Evolutionary conservation across 2,329 filamentous ascomycete species (phyloP), one percentile per base, ranked within the genome.

Genomic region (Byssochlamys sp.): DNA sequence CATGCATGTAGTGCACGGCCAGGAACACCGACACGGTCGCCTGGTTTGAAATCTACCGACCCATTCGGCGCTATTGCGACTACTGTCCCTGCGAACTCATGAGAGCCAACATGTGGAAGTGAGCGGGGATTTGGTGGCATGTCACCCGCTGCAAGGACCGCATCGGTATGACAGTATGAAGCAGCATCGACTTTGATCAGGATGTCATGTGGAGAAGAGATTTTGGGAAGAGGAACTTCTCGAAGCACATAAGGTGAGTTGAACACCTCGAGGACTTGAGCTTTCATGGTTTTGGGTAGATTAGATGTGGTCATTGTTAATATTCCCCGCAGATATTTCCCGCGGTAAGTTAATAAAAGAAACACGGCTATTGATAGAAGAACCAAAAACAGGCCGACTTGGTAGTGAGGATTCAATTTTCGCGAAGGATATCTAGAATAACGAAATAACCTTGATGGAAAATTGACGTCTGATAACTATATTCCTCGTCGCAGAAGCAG

Each of bases 131-230:
- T 59, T 1, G 63, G 65, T 5, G 62, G 64, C 67, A 74, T 69
- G 39, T 68, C 61, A 12, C 72, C 73, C 39, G 68, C 59, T 29
- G 72, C 69, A 19, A 76, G 64, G 7, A 74, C 69, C 27, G 64
- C 68, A 55, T 76, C 73, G 10, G 75, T 79, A 61, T 79, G 77
- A 64, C 75, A 78, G 61, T 79, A 79, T 1, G 75, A 78, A 9
- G 75, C 76, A 4, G 77, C 77, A 53, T 75, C 71, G 39, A 80
- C 76, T 57, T 71, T 72, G 63, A 79, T 72, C 19, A 79, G 71
- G 26, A 79, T 54, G 58, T 79, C 77, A 59, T 77, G 58, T 2
- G 69, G 66, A n/a, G 63, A 71, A 48, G 78, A 72, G 54, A 80
- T 71, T n/a, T 72, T 72, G 0, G 76, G 69, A 12, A 64, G 59